Base-by-base conservation (phyloP, 1,284 basidiomycete genomes). In the Phellopilus nigrolimitatus region DNA sequence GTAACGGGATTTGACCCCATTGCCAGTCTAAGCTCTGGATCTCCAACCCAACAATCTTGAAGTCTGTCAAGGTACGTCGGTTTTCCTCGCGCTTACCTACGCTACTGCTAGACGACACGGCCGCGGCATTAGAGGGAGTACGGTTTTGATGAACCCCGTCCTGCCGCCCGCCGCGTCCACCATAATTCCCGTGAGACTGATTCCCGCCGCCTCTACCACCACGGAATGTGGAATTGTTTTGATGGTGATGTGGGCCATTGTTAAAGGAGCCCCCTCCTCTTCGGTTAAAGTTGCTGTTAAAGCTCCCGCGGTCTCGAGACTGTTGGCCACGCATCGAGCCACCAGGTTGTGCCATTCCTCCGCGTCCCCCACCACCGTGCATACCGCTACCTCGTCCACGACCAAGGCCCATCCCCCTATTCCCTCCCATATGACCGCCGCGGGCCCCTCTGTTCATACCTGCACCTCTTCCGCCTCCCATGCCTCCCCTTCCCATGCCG, bases 21-120 rank as follows among this genome's bases (percentile, higher is more conserved):
- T 71, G 73, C 88, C 88, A 91, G 61, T 67, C 70, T 53, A 90
- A 68, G 58, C 82, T 82, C 60, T 71, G 74, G 60, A 95, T 85
- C 65, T 90, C 83, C 61, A 97, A 76, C 21, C 88, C 92, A 60
- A 94, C 76, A 64, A 97, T 93, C 69, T 95, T 90, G 79, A 97
- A 97, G 71, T 97, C 94, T 41, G 93, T 95, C 63, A 97, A 80
- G 30, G 92, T 95, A 55, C 90, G 81, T 61, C 84, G 72, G 67
- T 88, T 79, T 71, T 88, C 79, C 68, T 91, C 82, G 67, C 84
- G 84, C 77, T 87, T 88, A 75, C 81, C 78, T 65, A 61, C 64
- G 59, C 66, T 68, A 54, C 70, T 67, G 61, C 57, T 57, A 48
- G 66, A 62, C 27, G 57, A 57, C 34, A 30, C 38, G 37, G 36